phyloP scores from a whole-genome alignment of 192 early-diverging fungal genomes.

The Chytriomyces sp. region DNA sequence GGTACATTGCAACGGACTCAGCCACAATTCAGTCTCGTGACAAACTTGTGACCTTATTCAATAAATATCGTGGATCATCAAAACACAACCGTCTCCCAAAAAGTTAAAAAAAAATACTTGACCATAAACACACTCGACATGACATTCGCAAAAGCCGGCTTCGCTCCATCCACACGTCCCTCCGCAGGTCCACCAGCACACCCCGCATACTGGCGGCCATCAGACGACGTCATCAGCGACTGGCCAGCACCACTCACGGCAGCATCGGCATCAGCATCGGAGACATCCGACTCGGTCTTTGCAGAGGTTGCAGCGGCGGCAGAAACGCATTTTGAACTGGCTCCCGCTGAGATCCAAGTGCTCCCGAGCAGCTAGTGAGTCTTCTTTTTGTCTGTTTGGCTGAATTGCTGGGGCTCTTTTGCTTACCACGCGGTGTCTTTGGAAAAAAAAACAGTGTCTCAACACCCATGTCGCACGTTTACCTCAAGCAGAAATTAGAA shows the following conservation, averaged over 20 bases:
- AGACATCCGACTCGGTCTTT: not conserved
- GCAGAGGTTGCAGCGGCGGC: not conserved
- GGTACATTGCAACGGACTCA: too few relatives aligned
- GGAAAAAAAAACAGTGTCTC: not conserved
- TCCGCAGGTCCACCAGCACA: not conserved
- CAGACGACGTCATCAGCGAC: slow-evolving; percentile 3
- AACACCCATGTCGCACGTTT: slow-evolving; percentile 14
- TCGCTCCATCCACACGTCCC: not conserved
- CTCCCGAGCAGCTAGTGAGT: slow-evolving; percentile 3
- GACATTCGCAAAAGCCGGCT: too few relatives aligned
- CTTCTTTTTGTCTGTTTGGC: too few relatives aligned
- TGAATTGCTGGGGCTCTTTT: not conserved
- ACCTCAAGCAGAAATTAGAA: not conserved
- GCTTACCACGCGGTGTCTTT: not conserved
- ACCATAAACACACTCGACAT: too few relatives aligned
- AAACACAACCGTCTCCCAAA: too few relatives aligned
- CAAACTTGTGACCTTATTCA: too few relatives aligned
- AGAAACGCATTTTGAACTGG: not conserved
- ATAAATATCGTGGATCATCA: too few relatives aligned
- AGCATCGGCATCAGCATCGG: not conserved
- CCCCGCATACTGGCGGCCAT: slow-evolving; percentile 1
- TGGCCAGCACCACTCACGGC: not conserved
- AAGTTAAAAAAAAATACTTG: too few relatives aligned
- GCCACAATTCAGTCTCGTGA: too few relatives aligned
- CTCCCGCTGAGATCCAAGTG: not conserved